These are phyloP conservation scores for Nissolia schottii DNA, from an alignment of 306 rosid genomes.

Conservation along the genomic window DNA sequence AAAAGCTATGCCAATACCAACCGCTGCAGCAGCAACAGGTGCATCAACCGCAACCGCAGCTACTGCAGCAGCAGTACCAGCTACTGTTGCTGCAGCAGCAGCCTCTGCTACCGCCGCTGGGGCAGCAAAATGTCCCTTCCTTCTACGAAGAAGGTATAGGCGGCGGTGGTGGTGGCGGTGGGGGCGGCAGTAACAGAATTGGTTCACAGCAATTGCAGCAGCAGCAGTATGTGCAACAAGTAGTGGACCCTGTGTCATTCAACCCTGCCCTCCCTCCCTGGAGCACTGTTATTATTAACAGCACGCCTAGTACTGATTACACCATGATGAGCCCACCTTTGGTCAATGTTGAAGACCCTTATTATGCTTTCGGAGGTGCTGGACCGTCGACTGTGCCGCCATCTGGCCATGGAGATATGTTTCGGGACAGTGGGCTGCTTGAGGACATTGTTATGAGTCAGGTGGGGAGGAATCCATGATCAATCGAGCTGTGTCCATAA, in stretches of 20 bases:
- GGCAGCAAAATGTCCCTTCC: too few relatives aligned
- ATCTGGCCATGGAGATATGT: conserved; percentile 7
- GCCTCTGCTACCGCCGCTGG: too few relatives aligned
- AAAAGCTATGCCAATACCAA: too few relatives aligned
- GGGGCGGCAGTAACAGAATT: too few relatives aligned
- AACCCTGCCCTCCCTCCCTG: conserved; percentile 24
- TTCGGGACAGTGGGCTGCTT: conserved; percentile 70
- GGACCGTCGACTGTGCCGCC: too few relatives aligned
- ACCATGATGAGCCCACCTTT: background rate
- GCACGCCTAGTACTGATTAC: background rate
- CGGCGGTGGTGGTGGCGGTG: background rate
- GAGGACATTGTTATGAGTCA: conserved; percentile 56
- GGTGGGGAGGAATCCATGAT: conserved; percentile 19
- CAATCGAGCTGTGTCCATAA: background rate
- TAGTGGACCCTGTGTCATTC: conserved; percentile 26
- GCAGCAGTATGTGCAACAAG: background rate
- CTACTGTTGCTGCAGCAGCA: too few relatives aligned
- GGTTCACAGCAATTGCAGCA: background rate
- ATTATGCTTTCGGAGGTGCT: background rate
- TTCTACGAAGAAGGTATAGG: too few relatives aligned
- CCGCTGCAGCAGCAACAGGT: too few relatives aligned
- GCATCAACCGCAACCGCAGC: too few relatives aligned
- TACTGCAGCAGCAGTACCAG: too few relatives aligned
- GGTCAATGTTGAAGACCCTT: conserved; percentile 6
- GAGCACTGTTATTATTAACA: conserved; percentile 4